These are phyloP conservation scores for Anaeramoeba ignava DNA, from an alignment of 78 protist genomes.

Conservation along the genomic window DNA sequence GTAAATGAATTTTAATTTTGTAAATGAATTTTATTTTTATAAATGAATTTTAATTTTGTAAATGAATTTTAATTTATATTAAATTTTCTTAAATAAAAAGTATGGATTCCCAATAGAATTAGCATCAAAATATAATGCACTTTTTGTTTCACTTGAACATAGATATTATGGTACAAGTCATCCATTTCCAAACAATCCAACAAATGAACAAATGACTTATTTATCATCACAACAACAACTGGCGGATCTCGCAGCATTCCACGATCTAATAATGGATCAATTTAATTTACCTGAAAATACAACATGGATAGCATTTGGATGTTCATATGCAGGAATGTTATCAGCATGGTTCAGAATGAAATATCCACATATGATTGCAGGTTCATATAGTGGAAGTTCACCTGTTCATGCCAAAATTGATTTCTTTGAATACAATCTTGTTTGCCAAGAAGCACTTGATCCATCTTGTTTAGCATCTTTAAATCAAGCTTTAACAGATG, in stretches of 20 bases:
- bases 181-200: neutral
- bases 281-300: neutral
- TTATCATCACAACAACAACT: neutral
- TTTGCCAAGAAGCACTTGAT: neutral
- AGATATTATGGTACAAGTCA: neutral
- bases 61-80: neutral
- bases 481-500: neutral
- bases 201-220: neutral
- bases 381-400: neutral
- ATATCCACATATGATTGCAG: conserved; percentile 2
- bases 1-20: neutral
- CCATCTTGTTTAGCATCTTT: neutral
- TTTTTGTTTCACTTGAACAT: neutral
- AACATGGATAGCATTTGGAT: neutral
- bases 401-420: neutral
- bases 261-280: neutral
- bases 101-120: neutral
- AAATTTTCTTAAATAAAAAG: neutral
- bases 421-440: neutral
- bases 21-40: neutral
- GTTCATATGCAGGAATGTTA: conserved; percentile 4
- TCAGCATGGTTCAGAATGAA: conserved; percentile 1
- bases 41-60: neutral
- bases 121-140: neutral
- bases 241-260: neutral